Percentiles rank a stretch among this genome's conserved stretches.
Conservation (phyloP, 805 yeast species). For the Saccharomycopsis vini region DNA sequence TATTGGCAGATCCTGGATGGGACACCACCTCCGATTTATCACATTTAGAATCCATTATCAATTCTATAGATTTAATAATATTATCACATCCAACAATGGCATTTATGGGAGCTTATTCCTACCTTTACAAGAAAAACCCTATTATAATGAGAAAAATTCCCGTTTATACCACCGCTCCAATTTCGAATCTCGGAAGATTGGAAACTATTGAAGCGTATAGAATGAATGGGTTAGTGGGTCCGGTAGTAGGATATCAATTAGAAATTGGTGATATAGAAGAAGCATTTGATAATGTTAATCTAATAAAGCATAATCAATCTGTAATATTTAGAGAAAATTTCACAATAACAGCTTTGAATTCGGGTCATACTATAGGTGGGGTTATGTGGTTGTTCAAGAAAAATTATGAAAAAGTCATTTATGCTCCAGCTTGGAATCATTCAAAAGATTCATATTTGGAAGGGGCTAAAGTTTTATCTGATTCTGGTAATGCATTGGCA, state of each 20-base stretch:
- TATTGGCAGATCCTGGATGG: slow-evolving; percentile 58
- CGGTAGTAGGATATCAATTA: slow-evolving; percentile 44
- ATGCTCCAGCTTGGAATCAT: slow-evolving; percentile 94
- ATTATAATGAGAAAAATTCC: slow-evolving; percentile 35
- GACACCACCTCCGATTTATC: slow-evolving; percentile 40
- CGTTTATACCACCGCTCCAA: slow-evolving; percentile 85
- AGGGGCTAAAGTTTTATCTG: slow-evolving; percentile 53
- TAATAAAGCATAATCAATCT: slow-evolving; percentile 75
- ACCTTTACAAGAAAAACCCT: slow-evolving; percentile 41
- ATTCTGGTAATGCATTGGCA: slow-evolving; percentile 53
- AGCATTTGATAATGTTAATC: slow-evolving; percentile 60
- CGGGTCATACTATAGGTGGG: slow-evolving; percentile 94
- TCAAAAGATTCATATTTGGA: slow-evolving; percentile 78
- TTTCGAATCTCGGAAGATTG: slow-evolving; percentile 75
- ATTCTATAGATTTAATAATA: slow-evolving; percentile 55
- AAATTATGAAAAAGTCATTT: slow-evolving; percentile 70
- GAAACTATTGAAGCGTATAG: slow-evolving; percentile 79
- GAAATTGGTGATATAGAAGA: slow-evolving; percentile 71
- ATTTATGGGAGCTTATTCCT: slow-evolving; percentile 71
- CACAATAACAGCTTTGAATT: slow-evolving; percentile 62
- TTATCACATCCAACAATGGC: slow-evolving; percentile 82
- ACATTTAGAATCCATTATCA: slow-evolving; percentile 34
- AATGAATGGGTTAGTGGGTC: slow-evolving; percentile 66
- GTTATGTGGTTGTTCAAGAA: slow-evolving; percentile 75
- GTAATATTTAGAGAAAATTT: slow-evolving; percentile 31